Evolutionary conservation across 345 rosid species (phyloP).

Genomic region (Populus ilicifolia): DNA sequence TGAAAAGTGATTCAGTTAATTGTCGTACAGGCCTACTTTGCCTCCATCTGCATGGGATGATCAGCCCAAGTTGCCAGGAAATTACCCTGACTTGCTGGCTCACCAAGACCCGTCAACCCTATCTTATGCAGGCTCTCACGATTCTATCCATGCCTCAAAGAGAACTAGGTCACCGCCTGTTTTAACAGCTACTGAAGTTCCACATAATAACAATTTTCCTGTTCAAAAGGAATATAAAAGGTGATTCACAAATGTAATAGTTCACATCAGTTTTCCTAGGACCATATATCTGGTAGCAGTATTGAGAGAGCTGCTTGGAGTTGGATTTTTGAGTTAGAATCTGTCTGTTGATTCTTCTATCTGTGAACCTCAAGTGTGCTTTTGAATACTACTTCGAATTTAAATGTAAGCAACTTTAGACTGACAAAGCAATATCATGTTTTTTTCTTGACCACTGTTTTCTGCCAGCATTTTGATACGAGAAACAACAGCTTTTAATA

Average conservation of each 20-base stretch:
- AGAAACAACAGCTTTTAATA: not conserved
- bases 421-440: too few relatives aligned
- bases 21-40: conserved; percentile 40
- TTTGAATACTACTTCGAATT: not conserved
- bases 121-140: conserved; percentile 27
- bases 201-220: conserved; percentile 29
- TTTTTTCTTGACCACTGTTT: too few relatives aligned
- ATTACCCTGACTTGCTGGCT: conserved; percentile 22
- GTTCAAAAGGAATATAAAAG: conserved; percentile 42
- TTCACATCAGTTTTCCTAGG: not conserved
- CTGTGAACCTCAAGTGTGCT: not conserved
- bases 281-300: not conserved
- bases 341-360: not conserved
- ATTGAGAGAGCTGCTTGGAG: not conserved
- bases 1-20: conserved; percentile 1
- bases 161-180: conserved; percentile 40
- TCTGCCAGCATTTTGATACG: too few relatives aligned
- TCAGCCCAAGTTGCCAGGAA: conserved; percentile 35
- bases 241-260: conserved; percentile 24
- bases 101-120: conserved; percentile 34
- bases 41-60: conserved; percentile 34
- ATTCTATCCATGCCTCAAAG: conserved; percentile 39
- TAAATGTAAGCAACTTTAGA: too few relatives aligned
- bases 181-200: conserved; percentile 28
- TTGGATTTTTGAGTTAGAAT: not conserved